Evolutionary conservation across 768 basidiomycete genomes (phyloP).

Genomic region (Omphalotus guepiniiformis): DNA sequence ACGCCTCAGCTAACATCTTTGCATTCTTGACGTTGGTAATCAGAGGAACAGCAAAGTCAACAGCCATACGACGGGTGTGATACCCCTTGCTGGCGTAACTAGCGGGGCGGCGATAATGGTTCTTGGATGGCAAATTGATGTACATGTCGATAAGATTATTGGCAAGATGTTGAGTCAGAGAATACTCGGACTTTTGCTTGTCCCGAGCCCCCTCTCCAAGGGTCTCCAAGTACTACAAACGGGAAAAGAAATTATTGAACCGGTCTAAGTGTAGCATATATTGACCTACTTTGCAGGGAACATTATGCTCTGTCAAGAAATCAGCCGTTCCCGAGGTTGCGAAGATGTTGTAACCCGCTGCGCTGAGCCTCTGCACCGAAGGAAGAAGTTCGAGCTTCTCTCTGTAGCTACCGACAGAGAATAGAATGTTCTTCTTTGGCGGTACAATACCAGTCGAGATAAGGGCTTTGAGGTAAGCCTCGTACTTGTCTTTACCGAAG

Average conservation of each 20-base stretch:
- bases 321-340: constrained; percentile 97
- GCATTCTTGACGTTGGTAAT: constrained; percentile 99
- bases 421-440: constrained; percentile 96
- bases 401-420: constrained; percentile 94
- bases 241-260: not conserved
- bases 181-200: constrained; percentile 94
- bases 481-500: constrained; percentile 96
- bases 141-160: constrained; percentile 99
- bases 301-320: constrained; percentile 94
- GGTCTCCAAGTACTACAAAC: constrained; percentile 77
- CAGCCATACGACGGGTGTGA: constrained; percentile 95
- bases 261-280: not conserved
- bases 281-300: constrained; percentile 83
- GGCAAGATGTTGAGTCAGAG: constrained; percentile 91
- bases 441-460: constrained; percentile 93
- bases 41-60: constrained; percentile 95
- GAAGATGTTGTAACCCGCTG: constrained; percentile 93
- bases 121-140: constrained; percentile 98
- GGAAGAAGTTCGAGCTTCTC: constrained; percentile 97
- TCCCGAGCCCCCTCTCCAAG: constrained; percentile 70
- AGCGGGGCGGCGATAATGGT: constrained; percentile 94
- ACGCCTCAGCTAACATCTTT: constrained; percentile 91
- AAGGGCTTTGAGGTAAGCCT: constrained; percentile 95
- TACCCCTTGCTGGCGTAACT: constrained; percentile 98
- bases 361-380: constrained; percentile 90